Conservation (phyloP, 2,329 filamentous ascomycete species). For the Sporothrix dimorphospora region DNA sequence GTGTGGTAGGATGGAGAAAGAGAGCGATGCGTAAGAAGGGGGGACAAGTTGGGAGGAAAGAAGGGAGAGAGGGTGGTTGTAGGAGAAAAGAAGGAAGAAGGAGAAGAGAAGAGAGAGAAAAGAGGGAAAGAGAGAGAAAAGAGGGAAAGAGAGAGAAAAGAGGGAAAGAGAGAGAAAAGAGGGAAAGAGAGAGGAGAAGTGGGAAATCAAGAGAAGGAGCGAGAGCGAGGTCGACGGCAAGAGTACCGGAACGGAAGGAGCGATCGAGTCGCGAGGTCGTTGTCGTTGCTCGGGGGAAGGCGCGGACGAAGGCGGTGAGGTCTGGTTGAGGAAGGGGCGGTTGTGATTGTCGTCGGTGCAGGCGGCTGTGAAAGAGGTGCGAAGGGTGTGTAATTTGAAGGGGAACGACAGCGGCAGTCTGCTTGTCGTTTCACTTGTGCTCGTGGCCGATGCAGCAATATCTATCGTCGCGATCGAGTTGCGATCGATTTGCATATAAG, state of each 20-base stretch:
- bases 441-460: background rate
- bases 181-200: background rate
- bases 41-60: no score
- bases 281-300: background rate
- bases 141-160: background rate
- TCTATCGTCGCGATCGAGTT: background rate
- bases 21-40: background rate
- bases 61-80: background rate
- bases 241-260: conserved; percentile 14
- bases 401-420: background rate
- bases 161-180: background rate
- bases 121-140: background rate
- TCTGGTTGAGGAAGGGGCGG: conserved; percentile 16
- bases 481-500: background rate
- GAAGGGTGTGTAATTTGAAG: background rate
- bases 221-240: background rate
- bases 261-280: conserved; percentile 7
- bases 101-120: background rate
- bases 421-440: background rate
- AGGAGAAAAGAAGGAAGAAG: background rate
- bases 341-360: background rate
- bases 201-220: background rate
- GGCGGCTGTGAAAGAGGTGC: background rate
- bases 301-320: conserved; percentile 7
- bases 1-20: background rate